Conservation (phyloP, 169 alveolate genomes). For the Cryptosporidium ryanae region DNA sequence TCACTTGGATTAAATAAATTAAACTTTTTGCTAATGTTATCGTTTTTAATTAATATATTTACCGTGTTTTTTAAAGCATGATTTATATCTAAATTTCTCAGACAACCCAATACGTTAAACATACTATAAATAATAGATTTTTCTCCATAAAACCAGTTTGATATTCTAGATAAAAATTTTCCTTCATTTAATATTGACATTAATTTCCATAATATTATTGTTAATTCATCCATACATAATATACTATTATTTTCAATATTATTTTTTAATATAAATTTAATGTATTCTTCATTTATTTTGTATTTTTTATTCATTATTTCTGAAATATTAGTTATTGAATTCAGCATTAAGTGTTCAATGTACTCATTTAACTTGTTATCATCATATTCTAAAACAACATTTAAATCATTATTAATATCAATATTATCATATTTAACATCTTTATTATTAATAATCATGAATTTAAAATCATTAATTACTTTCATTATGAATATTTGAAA, state of each 20-base stretch:
- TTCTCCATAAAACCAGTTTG: conserved; percentile 32
- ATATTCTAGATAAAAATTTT: conserved; percentile 5
- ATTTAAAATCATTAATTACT: background rate
- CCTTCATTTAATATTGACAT: conserved; percentile 20
- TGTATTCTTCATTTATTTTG: conserved; percentile 1
- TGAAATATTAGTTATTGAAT: background rate
- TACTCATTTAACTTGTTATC: background rate
- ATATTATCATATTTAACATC: background rate
- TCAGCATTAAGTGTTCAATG: background rate
- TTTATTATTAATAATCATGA: background rate
- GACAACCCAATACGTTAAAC: conserved; percentile 9
- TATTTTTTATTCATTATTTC: background rate
- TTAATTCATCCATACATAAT: conserved; percentile 21
- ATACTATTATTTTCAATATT: background rate
- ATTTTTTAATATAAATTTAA: background rate
- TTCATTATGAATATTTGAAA: background rate
- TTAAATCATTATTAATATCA: background rate
- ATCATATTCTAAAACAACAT: background rate
- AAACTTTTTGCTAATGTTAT: background rate
- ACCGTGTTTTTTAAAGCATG: background rate
- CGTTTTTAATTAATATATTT: background rate
- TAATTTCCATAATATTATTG: conserved; percentile 41
- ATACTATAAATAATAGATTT: conserved; percentile 10
- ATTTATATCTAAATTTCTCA: conserved; percentile 8
- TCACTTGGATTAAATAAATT: conserved; percentile 1